Evolutionary conservation across 768 basidiomycete genomes (phyloP), one percentile per base, ranked within the genome.

Genomic region (Serendipita sp.): DNA sequence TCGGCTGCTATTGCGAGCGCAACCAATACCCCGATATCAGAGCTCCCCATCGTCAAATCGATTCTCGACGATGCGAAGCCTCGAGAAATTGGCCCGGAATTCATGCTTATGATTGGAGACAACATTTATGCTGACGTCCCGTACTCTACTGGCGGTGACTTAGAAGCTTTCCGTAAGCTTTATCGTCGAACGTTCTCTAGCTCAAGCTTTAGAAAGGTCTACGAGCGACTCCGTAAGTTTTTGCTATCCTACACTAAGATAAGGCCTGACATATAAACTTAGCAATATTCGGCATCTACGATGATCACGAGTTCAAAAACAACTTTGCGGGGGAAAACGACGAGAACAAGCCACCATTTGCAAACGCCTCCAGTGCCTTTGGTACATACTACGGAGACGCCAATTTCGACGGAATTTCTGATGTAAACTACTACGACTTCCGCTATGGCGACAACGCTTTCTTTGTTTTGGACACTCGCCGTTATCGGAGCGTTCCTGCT

Each of bases 61-160:
- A 58, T 66, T 44, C 48, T 60, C 34, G 45, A 54, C 68, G 70
- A 64, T 41, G 34, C 63, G n/a, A 47, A 66, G 46, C 32, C 45
- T 44, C 28, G 52, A 18, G 15, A 54, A 63, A 18, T 64, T 23
- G 75, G 75, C 2, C 73, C 79, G 3, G 83, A 83, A 63, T 89
- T 88, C 68, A 72, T 88, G 73, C 70, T 88, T 3, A 82, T 88
- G 71, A 73, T 89, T 58, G 87, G 87, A 3, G 87, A 89, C 70
- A 86, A 85, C 67, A 84, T 90, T 67, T 88, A 89, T 68, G 84
- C 84, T 1, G 86, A 89, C 68, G 81, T 86, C 1, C 87, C 88
- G 3, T 60, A 78, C 10, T 84, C 83, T 70, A 77, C 79, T 47
- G 85, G 85, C 2, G 82, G 84, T 69, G 73, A 78, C 67, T 23